These are phyloP conservation scores for Verbena officinalis DNA, from an alignment of 257 asterid genomes.

Conservation along the genomic window DNA sequence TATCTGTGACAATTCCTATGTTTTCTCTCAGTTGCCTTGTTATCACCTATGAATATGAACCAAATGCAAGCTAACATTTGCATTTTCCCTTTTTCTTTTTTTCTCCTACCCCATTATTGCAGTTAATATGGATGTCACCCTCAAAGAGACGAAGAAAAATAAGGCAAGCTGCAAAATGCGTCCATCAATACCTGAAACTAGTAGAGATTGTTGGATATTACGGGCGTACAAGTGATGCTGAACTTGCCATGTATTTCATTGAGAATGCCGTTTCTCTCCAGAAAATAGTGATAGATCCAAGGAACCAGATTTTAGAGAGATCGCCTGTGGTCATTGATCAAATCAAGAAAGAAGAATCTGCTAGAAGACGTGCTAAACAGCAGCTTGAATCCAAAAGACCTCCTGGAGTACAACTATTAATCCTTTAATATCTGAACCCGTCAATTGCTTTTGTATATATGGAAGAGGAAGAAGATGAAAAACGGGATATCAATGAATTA, in stretches of 20 bases:
- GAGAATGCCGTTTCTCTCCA: slow-evolving; percentile 50
- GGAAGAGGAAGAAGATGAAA: background rate
- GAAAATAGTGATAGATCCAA: slow-evolving; percentile 52
- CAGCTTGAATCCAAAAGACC: slow-evolving; percentile 46
- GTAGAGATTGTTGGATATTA: slow-evolving; percentile 60
- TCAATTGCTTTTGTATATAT: slow-evolving; percentile 2
- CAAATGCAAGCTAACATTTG: background rate
- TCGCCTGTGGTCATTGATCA: slow-evolving; percentile 32
- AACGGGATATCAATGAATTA: background rate
- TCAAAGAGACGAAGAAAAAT: slow-evolving; percentile 45
- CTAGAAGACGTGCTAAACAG: slow-evolving; percentile 44
- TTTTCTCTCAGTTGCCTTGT: background rate
- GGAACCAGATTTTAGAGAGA: slow-evolving; percentile 48
- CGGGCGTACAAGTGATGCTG: slow-evolving; percentile 59
- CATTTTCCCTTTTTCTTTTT: background rate
- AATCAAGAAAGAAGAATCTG: slow-evolving; percentile 49
- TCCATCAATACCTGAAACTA: slow-evolving; percentile 36
- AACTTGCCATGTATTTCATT: slow-evolving; percentile 47
- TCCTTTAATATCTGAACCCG: slow-evolving; percentile 32
- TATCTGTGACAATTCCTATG: too few species aligned
- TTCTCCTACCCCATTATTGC: slow-evolving; percentile 17
- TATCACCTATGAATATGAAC: background rate
- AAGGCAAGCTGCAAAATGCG: slow-evolving; percentile 40
- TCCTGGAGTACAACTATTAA: slow-evolving; percentile 43
- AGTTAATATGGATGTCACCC: slow-evolving; percentile 65